phyloP scores from a whole-genome alignment of 306 rosid species.

The Canavalia gladiata region DNA sequence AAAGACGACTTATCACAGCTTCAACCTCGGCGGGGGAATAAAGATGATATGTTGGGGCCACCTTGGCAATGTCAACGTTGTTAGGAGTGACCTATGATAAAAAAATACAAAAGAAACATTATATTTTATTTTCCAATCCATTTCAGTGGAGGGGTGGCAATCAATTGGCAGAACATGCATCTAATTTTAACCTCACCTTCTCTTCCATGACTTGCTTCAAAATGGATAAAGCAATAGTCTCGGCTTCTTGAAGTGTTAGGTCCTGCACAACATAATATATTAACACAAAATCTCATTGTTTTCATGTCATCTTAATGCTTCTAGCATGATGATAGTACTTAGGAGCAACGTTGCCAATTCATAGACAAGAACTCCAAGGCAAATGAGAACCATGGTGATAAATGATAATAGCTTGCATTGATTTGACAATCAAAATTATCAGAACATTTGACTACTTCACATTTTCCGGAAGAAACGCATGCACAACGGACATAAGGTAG shows the following conservation, averaged over 20 bases:
- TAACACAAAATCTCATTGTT: conserved; percentile 27
- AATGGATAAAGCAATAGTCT: conserved; percentile 93
- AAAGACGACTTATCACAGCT: conserved; percentile 89
- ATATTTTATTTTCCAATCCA: conserved; percentile 1
- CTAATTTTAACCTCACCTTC: conserved; percentile 67
- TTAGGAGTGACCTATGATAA: conserved; percentile 84
- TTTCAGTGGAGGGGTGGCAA: conserved; percentile 2
- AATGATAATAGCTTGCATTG: not conserved
- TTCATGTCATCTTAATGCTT: conserved; percentile 28
- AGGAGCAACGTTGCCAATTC: conserved; percentile 14
- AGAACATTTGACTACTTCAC: not conserved
- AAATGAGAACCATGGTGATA: conserved; percentile 2
- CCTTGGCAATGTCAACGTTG: conserved; percentile 96
- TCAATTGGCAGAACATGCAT: conserved; percentile 6
- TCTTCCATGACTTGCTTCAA: conserved; percentile 99
- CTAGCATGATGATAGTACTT: not conserved
- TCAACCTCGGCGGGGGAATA: conserved; percentile 93
- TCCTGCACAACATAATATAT: conserved; percentile 65
- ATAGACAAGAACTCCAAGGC: not conserved
- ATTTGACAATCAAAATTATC: not conserved
- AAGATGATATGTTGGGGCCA: conserved; percentile 84
- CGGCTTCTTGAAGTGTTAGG: conserved; percentile 92
- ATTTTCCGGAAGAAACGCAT: conserved; percentile 13
- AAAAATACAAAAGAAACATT: conserved; percentile 8
- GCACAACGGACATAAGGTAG: not conserved